Percentiles rank a stretch among this genome's conserved stretches.
Conservation (phyloP, 441 rosid genomes). For the Macaranga tanarius region DNA sequence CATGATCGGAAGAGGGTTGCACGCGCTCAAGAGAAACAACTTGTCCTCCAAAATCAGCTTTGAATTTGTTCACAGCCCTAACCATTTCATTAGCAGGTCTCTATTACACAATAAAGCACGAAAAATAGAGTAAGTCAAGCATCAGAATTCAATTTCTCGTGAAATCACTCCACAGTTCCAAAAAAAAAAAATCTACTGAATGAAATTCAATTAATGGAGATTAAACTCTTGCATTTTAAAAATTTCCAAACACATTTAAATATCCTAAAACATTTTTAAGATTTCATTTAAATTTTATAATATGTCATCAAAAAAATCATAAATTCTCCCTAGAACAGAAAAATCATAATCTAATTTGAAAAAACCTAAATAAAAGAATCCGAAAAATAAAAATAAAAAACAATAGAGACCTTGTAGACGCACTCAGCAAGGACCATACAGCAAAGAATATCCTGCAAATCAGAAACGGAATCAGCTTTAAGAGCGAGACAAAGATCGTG, state of each 20-base stretch:
- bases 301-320: too few relatives aligned
- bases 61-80: constrained; percentile 88
- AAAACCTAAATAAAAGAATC: too few relatives aligned
- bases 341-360: too few relatives aligned
- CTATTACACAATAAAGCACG: constrained; percentile 34
- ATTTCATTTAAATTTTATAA: too few relatives aligned
- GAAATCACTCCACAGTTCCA: too few relatives aligned
- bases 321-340: too few relatives aligned
- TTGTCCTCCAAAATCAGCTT: constrained; percentile 95
- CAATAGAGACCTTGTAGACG: constrained; percentile 67
- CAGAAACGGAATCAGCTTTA: constrained; percentile 80
- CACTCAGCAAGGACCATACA: constrained; percentile 97
- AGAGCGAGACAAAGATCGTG: constrained; percentile 73
- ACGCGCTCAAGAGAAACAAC: constrained; percentile 83
- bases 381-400: too few relatives aligned
- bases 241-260: too few relatives aligned
- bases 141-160: not conserved
- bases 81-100: constrained; percentile 85
- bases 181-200: too few relatives aligned
- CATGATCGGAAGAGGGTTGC: constrained; percentile 94
- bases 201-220: too few relatives aligned
- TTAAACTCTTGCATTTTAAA: too few relatives aligned
- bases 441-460: constrained; percentile 87
- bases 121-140: not conserved
- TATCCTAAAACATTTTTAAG: too few relatives aligned